A percentile compares a stretch with the other conserved stretches of the same genome.
These are phyloP conservation scores for Aspergillus japonicus DNA, from an alignment of 2,329 filamentous ascomycete genomes.

Conservation along the genomic window DNA sequence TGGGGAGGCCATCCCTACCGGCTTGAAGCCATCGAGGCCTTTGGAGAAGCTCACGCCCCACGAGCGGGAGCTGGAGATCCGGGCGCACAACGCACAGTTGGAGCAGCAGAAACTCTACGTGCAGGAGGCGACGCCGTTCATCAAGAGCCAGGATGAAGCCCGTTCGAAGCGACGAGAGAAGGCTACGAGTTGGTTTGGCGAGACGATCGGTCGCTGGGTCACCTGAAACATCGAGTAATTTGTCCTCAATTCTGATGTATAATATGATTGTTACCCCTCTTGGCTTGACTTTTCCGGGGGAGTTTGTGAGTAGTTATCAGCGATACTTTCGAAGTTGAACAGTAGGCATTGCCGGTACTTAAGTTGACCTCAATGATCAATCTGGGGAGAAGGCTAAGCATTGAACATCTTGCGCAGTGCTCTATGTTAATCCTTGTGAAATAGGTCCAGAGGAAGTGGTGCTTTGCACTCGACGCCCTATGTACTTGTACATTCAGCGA, in stretches of 20 bases:
- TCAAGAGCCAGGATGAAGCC: slow-evolving; percentile 40
- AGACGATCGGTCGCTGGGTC: slow-evolving; percentile 44
- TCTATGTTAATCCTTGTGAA: not conserved
- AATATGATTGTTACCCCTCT: slow-evolving; percentile 13
- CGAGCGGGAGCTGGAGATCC: slow-evolving; percentile 47
- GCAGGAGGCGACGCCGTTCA: slow-evolving; percentile 36
- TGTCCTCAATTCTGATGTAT: slow-evolving; percentile 14
- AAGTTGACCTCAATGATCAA: not conserved
- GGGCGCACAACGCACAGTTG: slow-evolving; percentile 37
- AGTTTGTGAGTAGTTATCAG: not conserved
- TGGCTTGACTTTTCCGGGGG: not conserved
- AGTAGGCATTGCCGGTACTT: not conserved
- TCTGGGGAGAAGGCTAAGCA: not conserved
- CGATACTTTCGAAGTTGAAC: not conserved
- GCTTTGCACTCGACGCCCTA: not conserved
- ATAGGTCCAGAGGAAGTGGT: not conserved
- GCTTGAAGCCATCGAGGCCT: slow-evolving; percentile 38
- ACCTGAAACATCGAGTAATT: slow-evolving; percentile 23
- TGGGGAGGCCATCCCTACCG: slow-evolving; percentile 35
- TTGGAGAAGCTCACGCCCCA: slow-evolving; percentile 46
- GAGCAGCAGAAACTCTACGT: slow-evolving; percentile 39
- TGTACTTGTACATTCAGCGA: no score
- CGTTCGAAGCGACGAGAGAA: slow-evolving; percentile 40
- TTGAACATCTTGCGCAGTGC: not conserved
- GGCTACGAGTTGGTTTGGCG: slow-evolving; percentile 44